Evolutionary conservation across 192 early-diverging fungal genomes (phyloP).

Genomic region (Entophlyctis helioformis): DNA sequence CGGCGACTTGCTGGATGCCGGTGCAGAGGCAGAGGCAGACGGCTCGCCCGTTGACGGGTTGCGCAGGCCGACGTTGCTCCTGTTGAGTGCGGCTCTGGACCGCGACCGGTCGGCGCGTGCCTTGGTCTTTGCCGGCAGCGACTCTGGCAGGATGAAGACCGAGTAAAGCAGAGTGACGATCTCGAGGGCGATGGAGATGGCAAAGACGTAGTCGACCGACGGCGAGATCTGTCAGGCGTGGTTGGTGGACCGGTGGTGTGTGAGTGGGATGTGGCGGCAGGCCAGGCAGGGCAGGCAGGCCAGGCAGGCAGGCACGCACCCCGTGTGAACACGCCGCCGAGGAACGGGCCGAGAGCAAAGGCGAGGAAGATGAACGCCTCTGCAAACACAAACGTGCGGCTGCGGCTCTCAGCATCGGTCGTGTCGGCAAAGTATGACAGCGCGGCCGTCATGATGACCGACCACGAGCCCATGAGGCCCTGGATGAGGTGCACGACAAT

Average conservation of each 20-base stretch:
- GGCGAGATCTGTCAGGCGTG: constrained; percentile 16
- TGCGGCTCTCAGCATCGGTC: constrained; percentile 6
- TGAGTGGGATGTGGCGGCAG: too few relatives aligned
- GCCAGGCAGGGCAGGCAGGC: too few relatives aligned
- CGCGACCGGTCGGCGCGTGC: too few relatives aligned
- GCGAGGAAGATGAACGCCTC: constrained; percentile 22
- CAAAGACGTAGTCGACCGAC: constrained; percentile 17
- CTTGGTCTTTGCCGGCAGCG: too few relatives aligned
- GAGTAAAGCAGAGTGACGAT: constrained; percentile 15
- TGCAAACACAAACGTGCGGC: constrained; percentile 14
- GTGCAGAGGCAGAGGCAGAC: too few relatives aligned
- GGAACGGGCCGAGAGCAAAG: constrained; percentile 22
- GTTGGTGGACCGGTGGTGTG: too few relatives aligned
- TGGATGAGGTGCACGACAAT: constrained; percentile 13
- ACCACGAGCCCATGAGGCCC: constrained; percentile 17
- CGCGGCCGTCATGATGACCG: constrained; percentile 6
- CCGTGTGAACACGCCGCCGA: constrained; percentile 16
- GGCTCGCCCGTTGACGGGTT: too few relatives aligned
- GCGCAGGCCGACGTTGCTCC: too few relatives aligned
- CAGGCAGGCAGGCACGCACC: too few relatives aligned
- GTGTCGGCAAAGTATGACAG: constrained; percentile 28
- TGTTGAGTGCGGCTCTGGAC: too few relatives aligned
- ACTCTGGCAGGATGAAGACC: constrained; percentile 25
- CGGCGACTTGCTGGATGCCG: too few relatives aligned
- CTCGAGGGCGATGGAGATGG: constrained; percentile 11